Base-by-base conservation (phyloP, 495 filamentous ascomycete species). In the Paragyromitra xinjiangensis region DNA sequence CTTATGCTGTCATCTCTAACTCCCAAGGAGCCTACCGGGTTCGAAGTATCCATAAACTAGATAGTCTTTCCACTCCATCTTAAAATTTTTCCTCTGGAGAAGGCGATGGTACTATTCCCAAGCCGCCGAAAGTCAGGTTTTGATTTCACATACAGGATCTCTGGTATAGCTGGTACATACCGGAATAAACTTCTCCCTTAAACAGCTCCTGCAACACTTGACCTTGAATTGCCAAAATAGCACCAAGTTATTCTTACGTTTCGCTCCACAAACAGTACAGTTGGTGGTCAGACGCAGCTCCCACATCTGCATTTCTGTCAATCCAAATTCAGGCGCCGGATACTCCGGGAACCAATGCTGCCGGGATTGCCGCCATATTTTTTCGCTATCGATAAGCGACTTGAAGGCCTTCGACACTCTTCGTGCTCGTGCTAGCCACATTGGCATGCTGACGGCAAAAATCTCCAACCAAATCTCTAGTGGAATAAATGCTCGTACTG, bases 381-480 rank as follows among this genome's bases (percentile, higher is more conserved):
- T n/a, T 9, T 71, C 40, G 42, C 37, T 71, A 71, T 62, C 55
- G 16, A 71, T 71, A 50, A 71, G 68, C 8, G 8, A 16, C 44
- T 62, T 71, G 16, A 62, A 71, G 4, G 56, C 16, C 16, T 37
- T 61, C n/a, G 56, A 71, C 5, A 71, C 68, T 11, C 8, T 19
- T 19, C 24, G 19, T 40, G 51, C 37, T 1, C 53, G 37, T n/a
- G 26, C 68, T 0, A 71, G 55, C 68, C 53, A 62, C 55, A 6
- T 37, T 24, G 56, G 42, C 14, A 48, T 22, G 42, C 56, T 62
- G 39, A 50, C 3, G 8, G 56, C 45, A 3, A 71, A 71, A 37
- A 69, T 69, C 51, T 59, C 67, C 3, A 59, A n/a, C 53, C 50
- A 69, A 16, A 69, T 69, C 22, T 69, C 67, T 14, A 59, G 19